Conservation (phyloP, 2,329 filamentous ascomycete genomes). For the Torrubiellomyces zombiae region DNA sequence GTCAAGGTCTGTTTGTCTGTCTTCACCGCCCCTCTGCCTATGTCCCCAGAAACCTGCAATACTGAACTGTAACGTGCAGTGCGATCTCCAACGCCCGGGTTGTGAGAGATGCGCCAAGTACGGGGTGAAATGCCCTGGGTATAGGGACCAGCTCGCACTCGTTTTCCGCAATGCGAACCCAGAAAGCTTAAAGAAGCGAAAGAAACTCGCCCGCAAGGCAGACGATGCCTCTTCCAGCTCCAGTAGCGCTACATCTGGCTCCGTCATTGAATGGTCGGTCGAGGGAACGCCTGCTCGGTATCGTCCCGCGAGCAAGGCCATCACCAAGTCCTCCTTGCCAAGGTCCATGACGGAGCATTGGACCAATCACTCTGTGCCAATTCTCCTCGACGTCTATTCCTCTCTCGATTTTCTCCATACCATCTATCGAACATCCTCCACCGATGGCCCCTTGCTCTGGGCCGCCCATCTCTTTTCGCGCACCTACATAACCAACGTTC, state of each 20-base stretch:
- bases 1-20: slow-evolving; percentile 24
- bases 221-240: slow-evolving; percentile 2
- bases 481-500: slow-evolving; percentile 21
- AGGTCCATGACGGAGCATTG: slow-evolving; percentile 18
- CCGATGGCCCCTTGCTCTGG: slow-evolving; percentile 20
- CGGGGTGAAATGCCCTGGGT: slow-evolving; percentile 21
- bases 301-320: background rate
- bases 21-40: background rate
- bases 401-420: slow-evolving; percentile 17
- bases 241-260: slow-evolving; percentile 4
- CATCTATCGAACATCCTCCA: slow-evolving; percentile 10
- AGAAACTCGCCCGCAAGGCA: slow-evolving; percentile 9
- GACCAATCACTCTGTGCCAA: slow-evolving; percentile 21
- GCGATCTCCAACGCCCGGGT: slow-evolving; percentile 21
- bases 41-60: background rate
- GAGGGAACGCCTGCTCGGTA: too few relatives aligned
- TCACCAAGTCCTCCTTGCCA: slow-evolving; percentile 3
- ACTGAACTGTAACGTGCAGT: slow-evolving; percentile 10
- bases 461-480: slow-evolving; percentile 22
- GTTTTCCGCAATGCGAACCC: slow-evolving; percentile 20
- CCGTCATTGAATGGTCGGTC: slow-evolving; percentile 2
- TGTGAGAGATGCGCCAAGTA: slow-evolving; percentile 25
- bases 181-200: slow-evolving; percentile 13
- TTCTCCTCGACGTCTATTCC: slow-evolving; percentile 21
- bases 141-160: slow-evolving; percentile 21